These are phyloP conservation scores for Citrus unshiu DNA, from an alignment of 345 rosid species.

Conservation along the genomic window DNA sequence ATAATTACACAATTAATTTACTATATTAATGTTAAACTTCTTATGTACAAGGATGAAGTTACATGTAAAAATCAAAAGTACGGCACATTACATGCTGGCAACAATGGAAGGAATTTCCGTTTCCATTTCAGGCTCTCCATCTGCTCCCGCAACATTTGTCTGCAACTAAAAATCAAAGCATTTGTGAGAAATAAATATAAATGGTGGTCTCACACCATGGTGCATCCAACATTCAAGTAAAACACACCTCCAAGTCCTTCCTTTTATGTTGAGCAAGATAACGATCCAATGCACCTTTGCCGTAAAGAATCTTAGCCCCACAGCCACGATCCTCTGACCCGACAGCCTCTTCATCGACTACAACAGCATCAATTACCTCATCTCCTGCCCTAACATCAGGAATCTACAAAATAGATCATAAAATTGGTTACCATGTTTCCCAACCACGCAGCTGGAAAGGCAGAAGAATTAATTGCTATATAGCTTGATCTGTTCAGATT, in stretches of 20 bases:
- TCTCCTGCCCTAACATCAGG: constrained; percentile 74
- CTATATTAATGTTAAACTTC: constrained; percentile 11
- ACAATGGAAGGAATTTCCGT: constrained; percentile 73
- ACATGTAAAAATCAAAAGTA: constrained; percentile 31
- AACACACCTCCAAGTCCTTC: constrained; percentile 35
- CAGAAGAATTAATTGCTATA: not conserved
- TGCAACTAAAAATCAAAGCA: constrained; percentile 26
- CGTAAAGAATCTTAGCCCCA: constrained; percentile 85
- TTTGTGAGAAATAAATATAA: not conserved
- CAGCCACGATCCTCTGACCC: constrained; percentile 49
- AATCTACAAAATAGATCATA: constrained; percentile 44
- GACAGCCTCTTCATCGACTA: constrained; percentile 80
- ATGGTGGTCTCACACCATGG: not conserved
- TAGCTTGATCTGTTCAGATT: not conserved
- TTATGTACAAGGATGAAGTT: constrained; percentile 54
- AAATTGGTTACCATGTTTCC: not conserved
- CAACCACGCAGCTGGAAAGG: not conserved
- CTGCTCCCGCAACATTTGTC: constrained; percentile 45
- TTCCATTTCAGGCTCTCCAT: constrained; percentile 70
- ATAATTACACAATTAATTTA: constrained; percentile 16
- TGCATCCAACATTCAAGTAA: not conserved
- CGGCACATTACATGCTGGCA: constrained; percentile 65
- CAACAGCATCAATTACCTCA: constrained; percentile 77
- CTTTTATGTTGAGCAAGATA: constrained; percentile 53
- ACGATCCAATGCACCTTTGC: constrained; percentile 66